phyloP scores from a whole-genome alignment of 148 eudicot species.

The Fagopyrum esculentum region DNA sequence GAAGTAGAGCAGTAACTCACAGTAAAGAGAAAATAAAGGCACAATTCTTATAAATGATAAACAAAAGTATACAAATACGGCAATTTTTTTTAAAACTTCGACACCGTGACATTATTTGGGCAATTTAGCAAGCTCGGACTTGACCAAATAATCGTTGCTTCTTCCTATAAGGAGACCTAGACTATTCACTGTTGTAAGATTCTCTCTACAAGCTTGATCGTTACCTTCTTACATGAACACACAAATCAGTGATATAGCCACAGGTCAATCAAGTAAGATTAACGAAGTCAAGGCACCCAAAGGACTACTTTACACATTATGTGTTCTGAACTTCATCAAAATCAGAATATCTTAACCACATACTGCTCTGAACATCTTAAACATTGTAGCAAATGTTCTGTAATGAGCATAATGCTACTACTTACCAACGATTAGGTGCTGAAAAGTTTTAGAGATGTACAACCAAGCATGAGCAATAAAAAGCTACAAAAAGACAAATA shows the following conservation, averaged over 20 bases:
- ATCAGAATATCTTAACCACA: background rate
- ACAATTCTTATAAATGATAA: background rate
- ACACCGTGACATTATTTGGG: background rate
- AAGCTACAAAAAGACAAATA: background rate
- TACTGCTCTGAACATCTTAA: background rate
- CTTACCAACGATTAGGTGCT: background rate
- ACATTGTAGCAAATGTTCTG: background rate
- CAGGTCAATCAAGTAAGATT: background rate
- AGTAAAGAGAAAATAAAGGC: conserved; percentile 3
- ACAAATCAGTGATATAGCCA: background rate
- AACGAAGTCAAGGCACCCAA: background rate
- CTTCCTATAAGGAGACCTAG: background rate
- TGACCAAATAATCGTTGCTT: background rate
- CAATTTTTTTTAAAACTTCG: background rate
- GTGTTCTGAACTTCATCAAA: background rate
- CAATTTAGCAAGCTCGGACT: background rate
- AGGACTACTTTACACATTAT: background rate
- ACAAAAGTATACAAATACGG: background rate
- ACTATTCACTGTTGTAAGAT: background rate
- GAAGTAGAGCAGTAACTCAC: conserved; percentile 3
- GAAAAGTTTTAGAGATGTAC: background rate
- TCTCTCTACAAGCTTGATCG: background rate
- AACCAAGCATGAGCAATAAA: background rate
- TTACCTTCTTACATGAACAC: background rate
- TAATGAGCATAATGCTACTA: background rate